Conservation (phyloP, 2,329 filamentous ascomycete genomes). For the Trichoderma afroharzianum region DNA sequence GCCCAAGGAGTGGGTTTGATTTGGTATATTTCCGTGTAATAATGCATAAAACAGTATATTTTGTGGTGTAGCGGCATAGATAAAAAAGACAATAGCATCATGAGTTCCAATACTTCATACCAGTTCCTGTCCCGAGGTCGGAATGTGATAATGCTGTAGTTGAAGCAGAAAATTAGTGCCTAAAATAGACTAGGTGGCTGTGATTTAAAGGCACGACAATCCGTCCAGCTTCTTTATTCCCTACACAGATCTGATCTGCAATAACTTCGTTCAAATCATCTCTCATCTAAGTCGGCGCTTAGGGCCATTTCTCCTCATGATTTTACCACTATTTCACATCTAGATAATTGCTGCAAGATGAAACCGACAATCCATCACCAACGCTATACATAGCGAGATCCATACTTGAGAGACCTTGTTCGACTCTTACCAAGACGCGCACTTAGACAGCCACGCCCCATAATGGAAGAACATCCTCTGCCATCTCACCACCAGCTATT, state of each 20-base stretch:
- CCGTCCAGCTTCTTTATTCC: neutral
- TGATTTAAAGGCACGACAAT: neutral
- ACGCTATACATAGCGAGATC: neutral
- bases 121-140: neutral
- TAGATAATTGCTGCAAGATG: neutral
- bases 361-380: neutral
- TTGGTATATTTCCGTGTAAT: neutral
- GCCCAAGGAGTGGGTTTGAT: constrained; percentile 64
- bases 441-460: neutral
- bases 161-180: neutral
- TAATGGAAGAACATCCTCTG: constrained; percentile 22
- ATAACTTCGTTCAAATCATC: neutral
- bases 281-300: neutral
- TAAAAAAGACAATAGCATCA: neutral
- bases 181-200: neutral
- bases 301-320: neutral
- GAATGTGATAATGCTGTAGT: neutral
- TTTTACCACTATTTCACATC: neutral
- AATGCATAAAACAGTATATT: neutral
- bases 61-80: constrained; percentile 5
- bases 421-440: neutral
- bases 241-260: neutral
- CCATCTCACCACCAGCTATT: constrained; percentile 43
- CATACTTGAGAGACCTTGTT: neutral
- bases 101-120: neutral